Evolutionary conservation across 305 asterid genomes (phyloP).

Genomic region (Petunia hybrid): DNA sequence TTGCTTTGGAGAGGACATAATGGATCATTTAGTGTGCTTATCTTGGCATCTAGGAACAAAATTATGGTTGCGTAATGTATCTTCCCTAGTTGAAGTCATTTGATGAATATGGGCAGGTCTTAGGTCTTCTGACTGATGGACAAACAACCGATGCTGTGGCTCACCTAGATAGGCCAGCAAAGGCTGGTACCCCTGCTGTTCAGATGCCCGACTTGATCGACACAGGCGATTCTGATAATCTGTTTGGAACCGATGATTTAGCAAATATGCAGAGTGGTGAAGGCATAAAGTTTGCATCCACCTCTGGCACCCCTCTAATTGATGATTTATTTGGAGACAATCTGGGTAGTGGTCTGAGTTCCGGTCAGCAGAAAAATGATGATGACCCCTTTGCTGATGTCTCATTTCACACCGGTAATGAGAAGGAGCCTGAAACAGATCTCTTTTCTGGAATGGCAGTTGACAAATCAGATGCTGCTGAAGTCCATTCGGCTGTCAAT

Average conservation of each 20-base stretch:
- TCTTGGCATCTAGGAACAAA: conserved; percentile 5
- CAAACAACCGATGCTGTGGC: conserved; percentile 55
- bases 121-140: conserved; percentile 37
- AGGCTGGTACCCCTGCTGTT: conserved; percentile 51
- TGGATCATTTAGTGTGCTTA: not conserved
- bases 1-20: not conserved
- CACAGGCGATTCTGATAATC: conserved; percentile 71
- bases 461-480: conserved; percentile 53
- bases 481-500: conserved; percentile 45
- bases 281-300: conserved; percentile 43
- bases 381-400: conserved; percentile 98
- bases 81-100: conserved; percentile 27
- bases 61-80: conserved; percentile 25
- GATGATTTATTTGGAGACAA: conserved; percentile 79
- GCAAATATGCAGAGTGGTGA: conserved; percentile 47
- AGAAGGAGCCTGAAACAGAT: conserved; percentile 60
- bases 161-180: conserved; percentile 48
- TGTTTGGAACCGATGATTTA: conserved; percentile 56
- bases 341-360: conserved; percentile 46
- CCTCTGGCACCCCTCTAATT: conserved; percentile 62
- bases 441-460: conserved; percentile 68
- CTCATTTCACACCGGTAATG: conserved; percentile 66
- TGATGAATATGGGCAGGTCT: conserved; percentile 34
- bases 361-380: conserved; percentile 53
- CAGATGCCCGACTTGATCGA: conserved; percentile 88